Base-by-base conservation (phyloP, 2,329 filamentous ascomycete genomes). In the Pseudopyrenochaeta lycopersici region DNA sequence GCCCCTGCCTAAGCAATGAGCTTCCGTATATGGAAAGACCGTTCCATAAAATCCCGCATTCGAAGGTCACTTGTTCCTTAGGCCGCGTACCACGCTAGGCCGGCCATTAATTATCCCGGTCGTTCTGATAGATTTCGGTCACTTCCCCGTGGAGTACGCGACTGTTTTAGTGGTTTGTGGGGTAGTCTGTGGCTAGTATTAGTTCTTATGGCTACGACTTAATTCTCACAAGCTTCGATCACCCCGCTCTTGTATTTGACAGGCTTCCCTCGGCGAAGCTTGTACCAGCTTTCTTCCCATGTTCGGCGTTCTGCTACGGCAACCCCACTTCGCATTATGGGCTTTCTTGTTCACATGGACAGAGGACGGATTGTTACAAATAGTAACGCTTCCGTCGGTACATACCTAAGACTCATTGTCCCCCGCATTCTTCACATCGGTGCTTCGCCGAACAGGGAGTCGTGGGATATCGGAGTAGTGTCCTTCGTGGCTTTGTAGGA, bases 221-320 rank as follows among this genome's bases (percentile, higher is more conserved):
- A 10, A 38, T 4, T 38, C 35, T 15, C 4, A 38, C 42, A 41
- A 36, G 18, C n/a, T 31, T 27, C 23, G 29, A 27, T 32, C 17
- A 29, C 7, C 12, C n/a, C 18, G 15, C 36, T 45, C 53, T 52
- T 52, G 32, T 45, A 7, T 12, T 29, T 47, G 17, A 44, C 32
- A 21, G 17, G 21, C 36, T 23, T 39, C 20, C 38, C 48, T 56
- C 45, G 53, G 53, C 49, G 45, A 56, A 46, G 49, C 53, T 56
- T 56, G 23, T 27, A 27, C 23, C 23, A n/a, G 23, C 23, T 27
- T n/a, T n/a, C n/a, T 14, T n/a, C n/a, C 4, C 7, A 17, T 21
- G 4, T 6, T 21, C 10, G 6, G 18, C 7, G 20, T 23, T 23
- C 36, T 21, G 36, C 14, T 18, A 21, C 12, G 36, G 12, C 18